phyloP scores from a whole-genome alignment of 2,329 filamentous ascomycete genomes.

The Talaromyces rugulosus region DNA sequence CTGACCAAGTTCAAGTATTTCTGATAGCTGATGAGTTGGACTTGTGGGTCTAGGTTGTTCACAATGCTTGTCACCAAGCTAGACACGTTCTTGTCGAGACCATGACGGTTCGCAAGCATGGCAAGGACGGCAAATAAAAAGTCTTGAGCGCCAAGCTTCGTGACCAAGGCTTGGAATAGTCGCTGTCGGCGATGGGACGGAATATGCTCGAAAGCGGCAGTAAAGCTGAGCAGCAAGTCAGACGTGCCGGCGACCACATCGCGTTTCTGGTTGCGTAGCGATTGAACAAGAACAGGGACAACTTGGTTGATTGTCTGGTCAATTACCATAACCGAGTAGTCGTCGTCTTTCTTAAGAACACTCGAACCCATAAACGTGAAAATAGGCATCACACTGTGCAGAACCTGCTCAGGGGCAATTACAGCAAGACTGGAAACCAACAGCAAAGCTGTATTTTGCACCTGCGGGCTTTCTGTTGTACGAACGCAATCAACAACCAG shows the following conservation, averaged over 20 bases:
- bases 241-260: conserved; percentile 77
- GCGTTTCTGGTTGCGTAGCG: conserved; percentile 72
- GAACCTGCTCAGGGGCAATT: conserved; percentile 81
- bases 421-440: conserved; percentile 82
- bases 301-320: conserved; percentile 91
- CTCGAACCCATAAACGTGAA: conserved; percentile 98
- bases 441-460: conserved; percentile 86
- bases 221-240: conserved; percentile 91
- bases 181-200: conserved; percentile 77
- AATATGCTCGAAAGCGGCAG: conserved; percentile 93
- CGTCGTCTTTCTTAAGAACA: conserved; percentile 85
- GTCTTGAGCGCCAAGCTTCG: conserved; percentile 79
- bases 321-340: conserved; percentile 94
- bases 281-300: conserved; percentile 83
- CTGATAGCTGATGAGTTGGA: conserved; percentile 70
- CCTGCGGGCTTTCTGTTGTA: conserved; percentile 83
- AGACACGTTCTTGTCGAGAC: conserved; percentile 67
- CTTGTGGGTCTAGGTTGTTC: conserved; percentile 65
- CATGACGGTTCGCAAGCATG: conserved; percentile 87
- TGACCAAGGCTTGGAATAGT: conserved; percentile 78
- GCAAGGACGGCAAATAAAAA: conserved; percentile 83
- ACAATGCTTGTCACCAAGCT: conserved; percentile 74
- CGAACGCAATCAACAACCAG: conserved; percentile 91
- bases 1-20: conserved; percentile 71
- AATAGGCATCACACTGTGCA: conserved; percentile 98